A percentile compares a stretch with the other conserved stretches of the same genome.
phyloP scores from a whole-genome alignment of 2,329 filamentous ascomycete species.

The Tolypocladium capitatum region DNA sequence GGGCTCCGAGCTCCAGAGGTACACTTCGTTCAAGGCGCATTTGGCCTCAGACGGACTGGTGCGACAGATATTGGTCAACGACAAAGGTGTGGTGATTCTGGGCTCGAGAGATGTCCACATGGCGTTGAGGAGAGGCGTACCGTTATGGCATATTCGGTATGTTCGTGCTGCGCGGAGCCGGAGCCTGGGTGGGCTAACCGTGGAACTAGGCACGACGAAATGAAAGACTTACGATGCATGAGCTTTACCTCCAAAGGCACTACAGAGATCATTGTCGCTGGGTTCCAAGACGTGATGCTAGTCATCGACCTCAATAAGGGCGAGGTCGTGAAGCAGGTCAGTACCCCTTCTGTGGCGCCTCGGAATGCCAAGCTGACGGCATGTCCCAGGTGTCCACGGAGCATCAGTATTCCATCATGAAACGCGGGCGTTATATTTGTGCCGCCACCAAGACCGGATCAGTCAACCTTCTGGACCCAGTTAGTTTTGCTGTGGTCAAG shows the following conservation, averaged over 20 bases:
- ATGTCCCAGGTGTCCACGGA: slow-evolving; percentile 48
- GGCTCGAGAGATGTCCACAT: slow-evolving; percentile 78
- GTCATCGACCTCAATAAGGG: slow-evolving; percentile 59
- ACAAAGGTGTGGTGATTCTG: slow-evolving; percentile 78
- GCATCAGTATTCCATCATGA: slow-evolving; percentile 82
- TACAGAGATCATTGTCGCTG: slow-evolving; percentile 73
- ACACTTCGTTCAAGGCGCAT: slow-evolving; percentile 83
- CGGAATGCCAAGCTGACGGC: slow-evolving; percentile 15
- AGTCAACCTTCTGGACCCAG: slow-evolving; percentile 75
- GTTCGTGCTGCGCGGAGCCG: neutral
- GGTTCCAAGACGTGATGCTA: slow-evolving; percentile 77
- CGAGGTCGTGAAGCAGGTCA: slow-evolving; percentile 52
- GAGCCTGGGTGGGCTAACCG: neutral
- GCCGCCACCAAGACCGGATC: slow-evolving; percentile 73
- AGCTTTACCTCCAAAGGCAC: slow-evolving; percentile 82
- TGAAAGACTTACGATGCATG: slow-evolving; percentile 87
- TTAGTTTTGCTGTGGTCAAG: slow-evolving; percentile 65
- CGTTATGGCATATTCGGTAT: slow-evolving; percentile 76
- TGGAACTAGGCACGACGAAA: slow-evolving; percentile 47
- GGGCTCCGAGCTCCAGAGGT: slow-evolving; percentile 69
- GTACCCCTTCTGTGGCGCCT: neutral
- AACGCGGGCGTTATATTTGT: slow-evolving; percentile 78
- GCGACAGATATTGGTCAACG: slow-evolving; percentile 80
- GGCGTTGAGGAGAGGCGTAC: slow-evolving; percentile 65
- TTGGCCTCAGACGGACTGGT: slow-evolving; percentile 60